phyloP scores from a whole-genome alignment of 1,284 basidiomycete genomes.

The Pholiota adiposa region DNA sequence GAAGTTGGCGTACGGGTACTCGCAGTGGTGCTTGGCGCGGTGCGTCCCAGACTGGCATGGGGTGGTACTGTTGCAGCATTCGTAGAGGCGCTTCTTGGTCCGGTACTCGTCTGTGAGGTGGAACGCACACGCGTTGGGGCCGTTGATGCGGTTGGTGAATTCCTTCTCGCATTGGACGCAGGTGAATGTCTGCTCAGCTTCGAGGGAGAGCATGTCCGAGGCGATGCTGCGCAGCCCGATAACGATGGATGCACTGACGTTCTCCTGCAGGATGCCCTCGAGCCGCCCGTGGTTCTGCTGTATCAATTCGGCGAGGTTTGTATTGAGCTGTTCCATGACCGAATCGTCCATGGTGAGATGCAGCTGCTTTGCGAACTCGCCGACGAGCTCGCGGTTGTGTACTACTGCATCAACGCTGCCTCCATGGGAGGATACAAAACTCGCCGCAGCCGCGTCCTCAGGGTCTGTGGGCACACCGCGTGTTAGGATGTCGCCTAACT shows the following conservation, averaged over 20 bases:
- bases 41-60: conserved; percentile 36
- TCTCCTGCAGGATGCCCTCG: conserved; percentile 36
- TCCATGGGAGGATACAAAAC: conserved; percentile 36
- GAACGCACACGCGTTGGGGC: conserved; percentile 39
- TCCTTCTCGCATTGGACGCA: conserved; percentile 42
- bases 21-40: conserved; percentile 38
- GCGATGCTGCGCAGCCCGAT: conserved; percentile 39
- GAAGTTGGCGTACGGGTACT: conserved; percentile 39
- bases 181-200: conserved; percentile 37
- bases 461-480: conserved; percentile 38
- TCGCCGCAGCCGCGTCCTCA: conserved; percentile 35
- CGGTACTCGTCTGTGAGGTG: conserved; percentile 36
- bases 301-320: conserved; percentile 34
- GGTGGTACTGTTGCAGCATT: conserved; percentile 34
- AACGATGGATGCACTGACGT: conserved; percentile 32
- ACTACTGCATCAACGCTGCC: conserved; percentile 38
- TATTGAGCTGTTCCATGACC: conserved; percentile 39
- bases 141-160: conserved; percentile 36
- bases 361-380: conserved; percentile 37
- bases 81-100: conserved; percentile 33
- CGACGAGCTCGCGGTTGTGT: conserved; percentile 35
- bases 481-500: conserved; percentile 36
- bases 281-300: conserved; percentile 33
- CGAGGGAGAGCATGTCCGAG: conserved; percentile 31
- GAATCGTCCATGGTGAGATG: conserved; percentile 37